Evolutionary conservation across 805 yeast species (phyloP).

Genomic region (Zygoascus tannicola): DNA sequence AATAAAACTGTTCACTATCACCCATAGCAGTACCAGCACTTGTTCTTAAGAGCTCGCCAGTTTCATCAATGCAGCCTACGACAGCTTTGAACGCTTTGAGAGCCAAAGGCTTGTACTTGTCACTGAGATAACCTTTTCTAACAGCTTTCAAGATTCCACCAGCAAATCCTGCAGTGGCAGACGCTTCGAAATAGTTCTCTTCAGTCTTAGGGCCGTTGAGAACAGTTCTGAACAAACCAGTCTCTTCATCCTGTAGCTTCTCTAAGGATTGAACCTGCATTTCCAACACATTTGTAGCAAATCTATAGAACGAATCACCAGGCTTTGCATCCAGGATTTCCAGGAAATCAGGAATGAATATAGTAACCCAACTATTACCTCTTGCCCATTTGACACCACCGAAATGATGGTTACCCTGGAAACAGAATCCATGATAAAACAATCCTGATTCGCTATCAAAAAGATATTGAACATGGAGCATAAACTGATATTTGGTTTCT

Average conservation of each 20-base stretch:
- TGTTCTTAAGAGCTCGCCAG: constrained; percentile 29
- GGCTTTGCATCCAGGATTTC: constrained; percentile 25
- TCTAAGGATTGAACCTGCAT: constrained; percentile 26
- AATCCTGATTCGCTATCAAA: constrained; percentile 28
- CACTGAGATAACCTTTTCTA: constrained; percentile 22
- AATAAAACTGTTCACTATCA: constrained; percentile 27
- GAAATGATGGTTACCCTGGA: constrained; percentile 9
- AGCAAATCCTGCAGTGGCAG: constrained; percentile 33
- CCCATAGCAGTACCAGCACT: constrained; percentile 34
- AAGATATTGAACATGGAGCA: constrained; percentile 29
- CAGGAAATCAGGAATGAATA: constrained; percentile 31
- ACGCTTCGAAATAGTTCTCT: constrained; percentile 24
- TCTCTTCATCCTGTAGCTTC: constrained; percentile 22
- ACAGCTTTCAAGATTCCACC: constrained; percentile 30
- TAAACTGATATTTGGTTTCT: constrained; percentile 30
- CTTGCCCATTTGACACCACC: constrained; percentile 30
- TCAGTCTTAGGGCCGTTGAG: constrained; percentile 25
- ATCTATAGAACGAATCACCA: constrained; percentile 26
- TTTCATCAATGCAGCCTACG: constrained; percentile 21
- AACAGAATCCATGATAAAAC: constrained; percentile 30
- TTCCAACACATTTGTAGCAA: constrained; percentile 26
- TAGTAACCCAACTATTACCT: constrained; percentile 33
- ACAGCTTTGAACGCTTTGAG: constrained; percentile 28
- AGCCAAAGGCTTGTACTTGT: constrained; percentile 24
- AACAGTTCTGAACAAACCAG: constrained; percentile 31